Percentiles rank a stretch among this genome's conserved stretches.
Conservation (phyloP, 352 stramenopile species). For the Sclerospora graminicola region DNA sequence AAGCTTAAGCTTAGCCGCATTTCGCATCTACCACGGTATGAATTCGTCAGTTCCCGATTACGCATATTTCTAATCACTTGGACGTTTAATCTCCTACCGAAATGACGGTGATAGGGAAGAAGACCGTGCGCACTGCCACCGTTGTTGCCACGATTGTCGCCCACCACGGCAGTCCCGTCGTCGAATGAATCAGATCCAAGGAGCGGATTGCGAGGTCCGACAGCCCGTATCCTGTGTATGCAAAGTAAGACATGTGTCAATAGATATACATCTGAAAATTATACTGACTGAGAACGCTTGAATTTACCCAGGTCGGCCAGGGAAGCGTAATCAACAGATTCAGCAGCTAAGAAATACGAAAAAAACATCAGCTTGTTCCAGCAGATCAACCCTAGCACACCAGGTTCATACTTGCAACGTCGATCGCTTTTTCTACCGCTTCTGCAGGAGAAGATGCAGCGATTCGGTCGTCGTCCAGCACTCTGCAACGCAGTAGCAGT, state of each 20-base stretch:
- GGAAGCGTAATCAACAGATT: slow-evolving; percentile 37
- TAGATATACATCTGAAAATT: not conserved
- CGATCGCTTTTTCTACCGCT: slow-evolving; percentile 32
- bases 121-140: slow-evolving; percentile 53
- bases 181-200: slow-evolving; percentile 66
- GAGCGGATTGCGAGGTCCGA: slow-evolving; percentile 66
- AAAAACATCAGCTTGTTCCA: slow-evolving; percentile 3
- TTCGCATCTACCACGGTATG: slow-evolving; percentile 40
- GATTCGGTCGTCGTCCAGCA: slow-evolving; percentile 37
- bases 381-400: not conserved
- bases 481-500: slow-evolving; percentile 8
- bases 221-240: slow-evolving; percentile 36
- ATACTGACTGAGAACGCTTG: not conserved
- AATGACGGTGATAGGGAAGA: slow-evolving; percentile 72
- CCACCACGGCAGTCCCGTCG: slow-evolving; percentile 82
- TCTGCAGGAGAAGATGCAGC: slow-evolving; percentile 34
- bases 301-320: slow-evolving; percentile 40
- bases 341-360: slow-evolving; percentile 14
- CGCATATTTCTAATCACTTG: not conserved
- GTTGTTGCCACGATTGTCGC: slow-evolving; percentile 77
- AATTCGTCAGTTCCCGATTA: not conserved
- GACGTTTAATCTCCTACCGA: slow-evolving; percentile 33
- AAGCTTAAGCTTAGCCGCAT: slow-evolving; percentile 75
- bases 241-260: slow-evolving; percentile 3
- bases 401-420: slow-evolving; percentile 21